These are phyloP conservation scores for Chrysoporthe cubensis DNA, from an alignment of 2,329 filamentous ascomycete genomes.

Conservation along the genomic window DNA sequence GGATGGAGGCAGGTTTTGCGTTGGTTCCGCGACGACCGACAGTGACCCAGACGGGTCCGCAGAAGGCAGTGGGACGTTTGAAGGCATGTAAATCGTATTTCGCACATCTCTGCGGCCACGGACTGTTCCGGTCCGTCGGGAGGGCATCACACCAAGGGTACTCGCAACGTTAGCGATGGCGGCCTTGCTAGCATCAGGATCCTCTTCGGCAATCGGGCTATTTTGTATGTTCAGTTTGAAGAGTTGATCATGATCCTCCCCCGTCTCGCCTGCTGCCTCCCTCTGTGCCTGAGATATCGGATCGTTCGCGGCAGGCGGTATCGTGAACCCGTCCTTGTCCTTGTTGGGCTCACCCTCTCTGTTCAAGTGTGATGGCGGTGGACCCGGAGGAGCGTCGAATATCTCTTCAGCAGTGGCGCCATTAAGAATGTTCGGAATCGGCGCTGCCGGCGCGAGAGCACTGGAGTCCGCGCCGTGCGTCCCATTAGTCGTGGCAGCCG, in stretches of 20 bases:
- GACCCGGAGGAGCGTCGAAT: conserved; percentile 56
- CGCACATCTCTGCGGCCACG: conserved; percentile 88
- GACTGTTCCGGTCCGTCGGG: conserved; percentile 74
- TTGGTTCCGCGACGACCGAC: conserved; percentile 31
- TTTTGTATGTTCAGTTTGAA: conserved; percentile 83
- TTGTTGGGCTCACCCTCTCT: conserved; percentile 50
- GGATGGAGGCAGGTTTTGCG: conserved; percentile 37
- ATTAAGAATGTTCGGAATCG: conserved; percentile 48
- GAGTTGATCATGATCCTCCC: conserved; percentile 64
- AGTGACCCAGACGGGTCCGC: conserved; percentile 14
- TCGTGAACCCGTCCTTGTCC: conserved; percentile 76
- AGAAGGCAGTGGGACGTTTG: conserved; percentile 26
- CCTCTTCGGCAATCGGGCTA: conserved; percentile 76
- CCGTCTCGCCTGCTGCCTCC: conserved; percentile 58
- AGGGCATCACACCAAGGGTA: conserved; percentile 69
- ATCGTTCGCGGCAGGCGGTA: conserved; percentile 67
- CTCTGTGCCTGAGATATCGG: conserved; percentile 74
- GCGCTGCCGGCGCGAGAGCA: conserved; percentile 4
- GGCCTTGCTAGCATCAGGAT: conserved; percentile 73
- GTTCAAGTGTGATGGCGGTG: conserved; percentile 51
- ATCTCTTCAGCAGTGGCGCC: conserved; percentile 52
- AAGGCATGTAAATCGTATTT: conserved; percentile 83
- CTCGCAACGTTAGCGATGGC: conserved; percentile 77
- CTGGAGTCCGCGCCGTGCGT: conserved; percentile 33
- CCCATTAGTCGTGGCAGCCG: conserved; percentile 22